Evolutionary conservation across 768 basidiomycete genomes (phyloP).

Genomic region (Mycena maculata): DNA sequence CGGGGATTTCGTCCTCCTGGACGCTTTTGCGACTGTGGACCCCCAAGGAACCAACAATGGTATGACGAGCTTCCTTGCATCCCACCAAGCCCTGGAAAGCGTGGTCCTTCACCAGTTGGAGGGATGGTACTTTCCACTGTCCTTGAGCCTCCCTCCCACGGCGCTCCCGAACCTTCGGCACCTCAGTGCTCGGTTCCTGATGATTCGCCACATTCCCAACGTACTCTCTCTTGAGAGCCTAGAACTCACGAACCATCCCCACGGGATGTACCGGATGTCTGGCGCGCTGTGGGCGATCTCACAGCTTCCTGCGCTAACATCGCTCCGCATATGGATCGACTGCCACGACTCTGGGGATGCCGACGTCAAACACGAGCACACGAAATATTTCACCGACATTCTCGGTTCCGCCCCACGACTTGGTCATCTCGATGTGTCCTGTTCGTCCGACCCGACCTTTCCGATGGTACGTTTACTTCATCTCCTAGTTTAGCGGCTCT

Average conservation of each 20-base stretch:
- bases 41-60: conserved; percentile 29
- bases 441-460: conserved; percentile 33
- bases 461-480: conserved; percentile 9
- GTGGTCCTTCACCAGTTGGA: conserved; percentile 31
- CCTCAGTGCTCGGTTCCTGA: conserved; percentile 28
- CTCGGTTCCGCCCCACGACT: conserved; percentile 24
- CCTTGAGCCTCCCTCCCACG: conserved; percentile 25
- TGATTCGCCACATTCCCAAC: conserved; percentile 30
- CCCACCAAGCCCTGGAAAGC: conserved; percentile 22
- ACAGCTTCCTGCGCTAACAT: conserved; percentile 28
- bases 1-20: conserved; percentile 34
- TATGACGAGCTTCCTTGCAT: conserved; percentile 29
- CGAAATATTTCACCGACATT: conserved; percentile 31
- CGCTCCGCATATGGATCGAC: conserved; percentile 35
- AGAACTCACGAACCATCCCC: conserved; percentile 33
- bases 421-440: conserved; percentile 29
- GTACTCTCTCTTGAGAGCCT: conserved; percentile 31
- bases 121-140: conserved; percentile 36
- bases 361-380: conserved; percentile 32
- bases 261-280: conserved; percentile 30
- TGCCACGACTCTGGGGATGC: conserved; percentile 34
- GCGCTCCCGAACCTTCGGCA: conserved; percentile 30
- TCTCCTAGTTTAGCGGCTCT: not conserved
- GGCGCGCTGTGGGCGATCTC: conserved; percentile 34
- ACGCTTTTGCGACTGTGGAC: conserved; percentile 34